Base-by-base conservation (phyloP, 1,284 basidiomycete species). In the Ceratobasidium sp. region DNA sequence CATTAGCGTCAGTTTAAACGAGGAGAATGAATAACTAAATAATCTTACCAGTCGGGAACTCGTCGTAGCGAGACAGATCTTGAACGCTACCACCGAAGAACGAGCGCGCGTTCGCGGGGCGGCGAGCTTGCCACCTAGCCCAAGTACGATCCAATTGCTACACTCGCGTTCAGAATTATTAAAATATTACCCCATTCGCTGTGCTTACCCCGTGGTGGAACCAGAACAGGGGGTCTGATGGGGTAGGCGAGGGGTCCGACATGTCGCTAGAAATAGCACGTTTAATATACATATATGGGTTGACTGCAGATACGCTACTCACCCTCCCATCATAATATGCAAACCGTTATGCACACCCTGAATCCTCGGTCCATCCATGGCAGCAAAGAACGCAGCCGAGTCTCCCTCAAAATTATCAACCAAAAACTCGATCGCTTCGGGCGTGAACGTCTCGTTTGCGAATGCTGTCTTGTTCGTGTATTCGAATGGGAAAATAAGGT, bases 311-410 rank as follows among this genome's bases (percentile, higher is more conserved):
- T 9, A 50, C 19, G 27, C 45, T 15, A 53, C 65, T 50, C 27
- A 62, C 54, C 56, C 65, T 50, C 57, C 62, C 24, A 72, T 72
- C 67, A 73, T 54, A 22, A 76, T 15, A 45, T 76, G 75, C n/a
- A 66, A 19, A 19, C 48, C 67, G 24, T 73, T 76, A 56, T 76
- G 75, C 6, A 76, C 51, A 19, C 75, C 75, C 44, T 76, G 73
- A 9, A 56, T 45, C 19, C 75, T 31, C 19, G 73, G 50, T 15
- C 75, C 75, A 45, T 76, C 75, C 44, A 76, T 45, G n/a, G 47
- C 57, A 2, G 56, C 67, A 19, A 56, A 53, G 48, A 76, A 76
- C 22, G 50, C 75, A 1, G 59, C 64, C 11, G 50, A 76, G 51
- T 76, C 64, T 15, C 75, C 75, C 36, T 65, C 71, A 31, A 66